phyloP scores from a whole-genome alignment of 2,329 filamentous ascomycete genomes.

The Metarhizium guizhouense region DNA sequence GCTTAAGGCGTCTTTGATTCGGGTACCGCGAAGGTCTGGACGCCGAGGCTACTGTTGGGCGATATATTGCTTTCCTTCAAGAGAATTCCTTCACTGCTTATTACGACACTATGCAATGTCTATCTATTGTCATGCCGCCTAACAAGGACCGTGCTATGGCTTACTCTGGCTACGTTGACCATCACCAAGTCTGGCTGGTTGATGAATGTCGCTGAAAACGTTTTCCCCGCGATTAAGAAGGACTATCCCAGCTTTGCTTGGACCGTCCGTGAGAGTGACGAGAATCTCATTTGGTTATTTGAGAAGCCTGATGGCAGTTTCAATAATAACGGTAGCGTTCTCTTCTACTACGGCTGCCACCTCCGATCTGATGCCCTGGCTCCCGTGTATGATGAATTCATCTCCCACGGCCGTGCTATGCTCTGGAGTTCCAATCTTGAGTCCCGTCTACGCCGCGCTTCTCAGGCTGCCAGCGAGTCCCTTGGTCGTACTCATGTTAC shows the following conservation, averaged over 20 bases:
- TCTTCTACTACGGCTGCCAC: constrained; percentile 93
- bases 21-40: constrained; percentile 76
- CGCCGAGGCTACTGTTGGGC: constrained; percentile 73
- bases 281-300: constrained; percentile 97
- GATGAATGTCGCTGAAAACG: constrained; percentile 89
- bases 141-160: constrained; percentile 58
- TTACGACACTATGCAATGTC: constrained; percentile 88
- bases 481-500: too few species aligned
- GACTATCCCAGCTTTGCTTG: constrained; percentile 86
- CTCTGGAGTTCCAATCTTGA: constrained; percentile 81
- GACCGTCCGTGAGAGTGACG: constrained; percentile 94
- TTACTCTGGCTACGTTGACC: constrained; percentile 82
- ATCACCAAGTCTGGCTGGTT: constrained; percentile 94
- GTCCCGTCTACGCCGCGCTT: too few species aligned
- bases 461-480: too few species aligned
- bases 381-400: constrained; percentile 77
- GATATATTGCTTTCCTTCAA: constrained; percentile 73
- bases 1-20: constrained; percentile 76
- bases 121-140: constrained; percentile 79
- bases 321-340: constrained; percentile 73
- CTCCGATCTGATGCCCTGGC: constrained; percentile 66
- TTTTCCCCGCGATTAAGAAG: constrained; percentile 88
- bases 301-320: constrained; percentile 93
- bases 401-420: constrained; percentile 74
- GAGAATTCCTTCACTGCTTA: constrained; percentile 81